These are phyloP conservation scores for Hypoxylon intermedium DNA, from an alignment of 495 filamentous ascomycete species.

Conservation along the genomic window DNA sequence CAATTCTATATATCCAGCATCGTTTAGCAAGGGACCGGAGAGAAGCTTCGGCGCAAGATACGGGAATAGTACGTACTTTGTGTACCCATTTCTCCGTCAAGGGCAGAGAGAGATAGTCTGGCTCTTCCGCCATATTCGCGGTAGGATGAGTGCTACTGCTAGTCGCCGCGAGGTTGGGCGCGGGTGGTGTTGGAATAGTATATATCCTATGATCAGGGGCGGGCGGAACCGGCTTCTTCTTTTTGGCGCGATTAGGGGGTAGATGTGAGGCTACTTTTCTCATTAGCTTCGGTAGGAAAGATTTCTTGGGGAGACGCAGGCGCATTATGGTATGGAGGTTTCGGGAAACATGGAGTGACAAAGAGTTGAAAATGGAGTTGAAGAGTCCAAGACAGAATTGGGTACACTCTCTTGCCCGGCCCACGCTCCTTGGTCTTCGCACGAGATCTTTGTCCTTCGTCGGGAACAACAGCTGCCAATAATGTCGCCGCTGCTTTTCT, in stretches of 20 bases:
- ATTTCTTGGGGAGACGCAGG: conserved; percentile 13
- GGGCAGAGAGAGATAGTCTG: conserved; percentile 83
- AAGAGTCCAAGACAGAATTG: conserved; percentile 1
- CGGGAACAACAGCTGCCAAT: not conserved
- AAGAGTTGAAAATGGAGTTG: conserved; percentile 1
- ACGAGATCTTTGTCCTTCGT: not conserved
- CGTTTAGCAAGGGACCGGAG: conserved; percentile 33
- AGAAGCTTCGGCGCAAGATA: not conserved
- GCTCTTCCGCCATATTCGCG: conserved; percentile 72
- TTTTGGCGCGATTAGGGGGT: conserved; percentile 21
- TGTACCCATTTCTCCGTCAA: conserved; percentile 83
- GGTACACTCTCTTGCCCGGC: not conserved
- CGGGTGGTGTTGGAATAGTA: not conserved
- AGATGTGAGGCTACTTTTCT: conserved; percentile 32
- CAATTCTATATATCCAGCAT: conserved; percentile 67
- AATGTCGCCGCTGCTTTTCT: not conserved
- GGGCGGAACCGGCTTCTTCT: not conserved
- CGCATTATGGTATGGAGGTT: conserved; percentile 20
- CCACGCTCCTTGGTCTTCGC: not conserved
- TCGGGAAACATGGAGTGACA: conserved; percentile 19
- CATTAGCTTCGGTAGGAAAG: conserved; percentile 36
- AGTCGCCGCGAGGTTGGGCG: not conserved
- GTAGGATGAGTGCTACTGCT: conserved; percentile 14
- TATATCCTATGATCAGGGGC: conserved; percentile 12
- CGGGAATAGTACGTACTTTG: conserved; percentile 68